Evolutionary conservation across 352 stramenopile genomes (phyloP), one percentile per base, ranked within the genome.

Genomic region (Plasmopara muralis): DNA sequence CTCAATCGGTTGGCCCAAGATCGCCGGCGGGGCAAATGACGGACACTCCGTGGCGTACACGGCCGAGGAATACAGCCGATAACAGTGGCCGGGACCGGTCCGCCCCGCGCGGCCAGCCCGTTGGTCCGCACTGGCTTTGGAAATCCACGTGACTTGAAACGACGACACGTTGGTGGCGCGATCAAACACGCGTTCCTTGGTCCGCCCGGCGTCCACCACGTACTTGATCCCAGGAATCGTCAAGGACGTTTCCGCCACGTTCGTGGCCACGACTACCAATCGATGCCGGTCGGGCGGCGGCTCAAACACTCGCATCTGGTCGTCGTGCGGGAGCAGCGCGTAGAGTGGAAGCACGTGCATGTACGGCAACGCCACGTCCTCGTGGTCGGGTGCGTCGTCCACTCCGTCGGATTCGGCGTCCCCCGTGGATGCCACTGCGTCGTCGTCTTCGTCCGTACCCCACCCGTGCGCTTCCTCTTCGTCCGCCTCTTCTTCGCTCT

Each of bases 211-310:
- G 49, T 99, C 97, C 1, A 99, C 96, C 15, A 99, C 97, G 53
- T 98, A 98, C 37, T 95, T 95, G 62, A 97, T 96, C 4, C 79
- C 83, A 8, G 91, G 91, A 50, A 98, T 98, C 16, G 93, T 98
- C 33, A 98, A 66, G 33, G 87, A 97, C 12, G 96, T 99, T 73
- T 99, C 97, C 0, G 96, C 96, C 39, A 99, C 96, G 64, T 99
- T 99, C 14, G 96, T 99, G 12, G 96, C 90, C 15, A 99, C 78
- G 5, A 99, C 95, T 37, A 99, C 86, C 18, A 98, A 68, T 2
- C 96, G 84, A 45, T 95, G 73, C 47, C 83, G 82, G 31, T 96
- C 81, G 3, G 94, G 89, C 1, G 93, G 78, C 2, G 93, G 55
- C 14, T 95, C 72, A 56, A 93, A 90, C 6, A 93, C 80, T 43